phyloP scores from a whole-genome alignment of 768 basidiomycete genomes.

The Dictyophora rubrovolvata region DNA sequence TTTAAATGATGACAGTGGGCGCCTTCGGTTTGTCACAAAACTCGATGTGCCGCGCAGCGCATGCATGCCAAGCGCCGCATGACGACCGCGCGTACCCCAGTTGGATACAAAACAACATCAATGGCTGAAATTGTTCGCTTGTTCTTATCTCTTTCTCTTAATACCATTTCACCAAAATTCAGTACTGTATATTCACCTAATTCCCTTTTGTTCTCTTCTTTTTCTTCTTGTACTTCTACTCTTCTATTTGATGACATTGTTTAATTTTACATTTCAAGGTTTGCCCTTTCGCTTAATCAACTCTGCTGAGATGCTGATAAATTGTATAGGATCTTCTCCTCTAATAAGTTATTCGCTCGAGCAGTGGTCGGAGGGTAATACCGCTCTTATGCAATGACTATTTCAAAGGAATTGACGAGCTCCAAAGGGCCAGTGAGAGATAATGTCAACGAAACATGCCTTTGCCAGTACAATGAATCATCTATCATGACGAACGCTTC shows the following conservation, averaged over 20 bases:
- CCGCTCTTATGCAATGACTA: background rate
- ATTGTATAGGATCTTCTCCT: background rate
- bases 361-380: constrained; percentile 3
- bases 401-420: background rate
- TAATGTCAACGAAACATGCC: background rate
- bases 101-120: background rate
- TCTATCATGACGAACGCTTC: background rate
- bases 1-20: no score
- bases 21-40: no score
- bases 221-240: background rate
- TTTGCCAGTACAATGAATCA: background rate
- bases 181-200: background rate
- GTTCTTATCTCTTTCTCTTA: background rate
- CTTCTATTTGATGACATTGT: background rate
- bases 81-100: background rate
- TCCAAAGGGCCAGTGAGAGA: background rate
- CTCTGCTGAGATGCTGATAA: background rate
- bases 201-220: background rate
- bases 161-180: background rate
- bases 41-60: no score
- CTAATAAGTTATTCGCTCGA: constrained; percentile 1
- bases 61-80: background rate
- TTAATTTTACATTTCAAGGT: constrained; percentile 7
- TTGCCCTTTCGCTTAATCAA: background rate
- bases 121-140: background rate